Evolutionary conservation across 768 basidiomycete species (phyloP), one percentile per base, ranked within the genome.

Genomic region (Lentinus tigrinus): DNA sequence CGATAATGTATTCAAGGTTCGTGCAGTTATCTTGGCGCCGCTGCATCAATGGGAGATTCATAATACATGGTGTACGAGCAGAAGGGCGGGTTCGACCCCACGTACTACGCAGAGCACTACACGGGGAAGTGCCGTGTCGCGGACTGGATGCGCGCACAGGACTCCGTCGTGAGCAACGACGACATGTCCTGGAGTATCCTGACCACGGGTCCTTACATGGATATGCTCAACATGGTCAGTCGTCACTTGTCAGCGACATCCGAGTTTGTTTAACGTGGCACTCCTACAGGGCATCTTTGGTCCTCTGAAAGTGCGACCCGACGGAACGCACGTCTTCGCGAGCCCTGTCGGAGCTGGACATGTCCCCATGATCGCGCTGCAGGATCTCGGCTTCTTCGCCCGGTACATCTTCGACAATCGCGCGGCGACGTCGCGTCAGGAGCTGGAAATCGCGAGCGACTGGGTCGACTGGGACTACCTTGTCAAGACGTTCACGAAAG

Each of bases 91-190:
- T 62, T 63, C 52, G 47, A 66, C 47, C 63, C 31, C 3, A 67
- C 63, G 28, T 77, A 78, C 62, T 68, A 68, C 43, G 62, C 68
- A 6, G 75, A 72, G 38, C 77, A 78, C 56, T 67, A 73, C 61
- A 73, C 75, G 52, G 75, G 66, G 2, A 78, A 78, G 62, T 75
- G 72, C 0, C 72, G 74, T n/a, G 73, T 78, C 1, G 64, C 65
- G 10, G 77, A 78, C 39, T 78, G 69, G 52, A 64, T 78, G 57
- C 65, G 70, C 38, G 62, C 66, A 3, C 77, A 77, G 57, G 67
- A 70, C 17, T 72, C 74, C 11, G 67, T 59, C 24, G 62, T 69
- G 19, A 71, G 67, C 37, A 70, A 73, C 24, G 58, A 61, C 16
- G 66, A 59, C 17, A 64, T 77, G 47, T 69, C 70, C n/a, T 77